phyloP scores from a whole-genome alignment of 202 grass and related monocot species.

The Zizania palustris region DNA sequence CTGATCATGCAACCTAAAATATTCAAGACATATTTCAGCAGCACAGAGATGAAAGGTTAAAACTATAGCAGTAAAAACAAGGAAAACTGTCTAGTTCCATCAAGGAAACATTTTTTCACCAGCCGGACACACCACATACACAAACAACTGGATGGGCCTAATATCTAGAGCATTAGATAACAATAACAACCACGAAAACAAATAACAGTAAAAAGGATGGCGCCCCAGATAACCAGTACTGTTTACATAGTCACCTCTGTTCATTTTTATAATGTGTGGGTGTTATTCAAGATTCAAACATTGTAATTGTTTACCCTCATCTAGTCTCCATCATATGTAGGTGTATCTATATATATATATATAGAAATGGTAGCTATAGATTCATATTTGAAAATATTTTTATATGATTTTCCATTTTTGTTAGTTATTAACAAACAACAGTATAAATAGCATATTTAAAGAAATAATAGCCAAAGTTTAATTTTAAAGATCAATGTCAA shows the following conservation, averaged over 20 bases:
- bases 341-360: not conserved
- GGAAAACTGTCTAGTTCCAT: not conserved
- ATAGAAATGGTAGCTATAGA: not conserved
- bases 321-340: not conserved
- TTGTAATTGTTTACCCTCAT: not conserved
- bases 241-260: not conserved
- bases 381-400: not conserved
- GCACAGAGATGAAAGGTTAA: not conserved
- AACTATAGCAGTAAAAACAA: not conserved
- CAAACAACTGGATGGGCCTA: not conserved
- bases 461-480: not conserved
- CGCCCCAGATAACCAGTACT: not conserved
- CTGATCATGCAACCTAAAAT: conserved; percentile 26
- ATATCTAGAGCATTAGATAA: conserved; percentile 23
- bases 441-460: not conserved
- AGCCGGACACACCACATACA: not conserved
- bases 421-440: not conserved
- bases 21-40: conserved; percentile 14
- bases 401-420: not conserved
- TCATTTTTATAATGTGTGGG: not conserved
- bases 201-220: not conserved
- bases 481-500: not conserved
- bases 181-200: not conserved
- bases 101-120: conserved; percentile 13
- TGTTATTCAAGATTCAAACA: not conserved